Base-by-base conservation (phyloP, 768 basidiomycete genomes). In the Omphalotus guepiniiformis region DNA sequence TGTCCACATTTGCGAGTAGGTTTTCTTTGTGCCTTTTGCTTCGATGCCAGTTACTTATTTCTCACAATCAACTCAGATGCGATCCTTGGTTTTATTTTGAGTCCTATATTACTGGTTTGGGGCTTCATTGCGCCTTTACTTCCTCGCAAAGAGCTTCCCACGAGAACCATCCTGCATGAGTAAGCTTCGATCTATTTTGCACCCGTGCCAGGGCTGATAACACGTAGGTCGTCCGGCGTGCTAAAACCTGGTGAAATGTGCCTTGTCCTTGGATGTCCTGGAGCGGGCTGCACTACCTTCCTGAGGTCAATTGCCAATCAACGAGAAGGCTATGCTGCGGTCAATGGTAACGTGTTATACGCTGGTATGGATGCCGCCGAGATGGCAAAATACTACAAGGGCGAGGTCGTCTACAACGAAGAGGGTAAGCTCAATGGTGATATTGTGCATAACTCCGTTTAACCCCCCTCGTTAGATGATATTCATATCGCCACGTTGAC, bases 181-280 rank as follows among this genome's bases (percentile, higher is more conserved):
- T 82, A 48, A 30, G 62, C 56, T 37, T 30, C 12, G 37, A 46
- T 32, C 26, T 34, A 32, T 25, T 21, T 21, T 19, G 18, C 25
- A 4, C 35, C 35, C 15, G 38, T 16, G n/a, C 44, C 56, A 15
- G 47, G 26, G 21, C 7, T 23, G 0, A 44, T 30, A 27, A 25
- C 47, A 28, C n/a, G 49, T 46, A 82, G 82, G 52, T 76, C 77
- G 18, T 82, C 80, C 6, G 90, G 88, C 32, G 69, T 82, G 15
- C 64, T 90, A 32, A 82, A 85, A 52, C 79, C 87, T 0, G 83
- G 89, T 15, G 85, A 93, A 71, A 93, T 93, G 90, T 84, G 88
- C 58, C 75, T 92, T 5, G 88, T 88, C 18, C 71, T 88, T 11
- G 91, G 91, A 16, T 83, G 88, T 46, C 91, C 91, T 3, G 87